Evolutionary conservation across 2,329 filamentous ascomycete species (phyloP), one percentile per base, ranked within the genome.

Genomic region (Cladosporium sp.): DNA sequence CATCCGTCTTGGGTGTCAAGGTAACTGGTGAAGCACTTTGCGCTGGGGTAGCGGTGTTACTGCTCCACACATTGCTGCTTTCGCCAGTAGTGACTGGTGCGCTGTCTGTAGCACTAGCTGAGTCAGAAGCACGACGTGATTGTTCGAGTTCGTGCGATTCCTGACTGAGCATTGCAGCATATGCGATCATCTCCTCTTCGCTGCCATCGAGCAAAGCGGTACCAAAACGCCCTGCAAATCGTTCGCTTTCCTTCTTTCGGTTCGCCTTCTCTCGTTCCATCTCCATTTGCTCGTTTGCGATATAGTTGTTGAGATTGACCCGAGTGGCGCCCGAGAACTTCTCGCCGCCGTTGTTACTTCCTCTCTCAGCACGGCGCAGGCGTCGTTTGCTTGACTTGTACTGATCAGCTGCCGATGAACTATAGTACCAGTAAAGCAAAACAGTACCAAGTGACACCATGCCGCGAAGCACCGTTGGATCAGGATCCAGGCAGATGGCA

Each of bases 391-490:
- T 89, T 57, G 85, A 86, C 51, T 87, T 83, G 59, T 87, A 84
- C 60, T 91, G 86, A 66, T 88, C 86, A 0, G 87, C 87, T 9
- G 82, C 82, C 22, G 82, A 82, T n/a, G 91, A 93, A 71, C 90
- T 95, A 70, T 95, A 97, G 3, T 89, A 87, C 94, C 94, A 99
- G 71, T 91, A 97, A 12, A 91, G 88, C 17, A 99, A 76, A 67
- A 93, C 89, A 0, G 89, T 89, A 10, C 94, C 94, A 51, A 96
- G 85, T 0, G 92, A 88, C 1, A 97, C 86, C 60, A 96, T 85
- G 5, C 94, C 94, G 35, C 93, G 87, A 13, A 99, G 81, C 0
- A 88, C 80, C 0, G 91, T 92, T 22, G 94, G 84, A 66, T 97
- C 91, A 0, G 93, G 89, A 65, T 99, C 94, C 1, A 99, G 80